A percentile compares a stretch with the other conserved stretches of the same genome.
Conservation (phyloP, 2,329 filamentous ascomycete genomes). For the Zelopaecilomyces penicillatus region DNA sequence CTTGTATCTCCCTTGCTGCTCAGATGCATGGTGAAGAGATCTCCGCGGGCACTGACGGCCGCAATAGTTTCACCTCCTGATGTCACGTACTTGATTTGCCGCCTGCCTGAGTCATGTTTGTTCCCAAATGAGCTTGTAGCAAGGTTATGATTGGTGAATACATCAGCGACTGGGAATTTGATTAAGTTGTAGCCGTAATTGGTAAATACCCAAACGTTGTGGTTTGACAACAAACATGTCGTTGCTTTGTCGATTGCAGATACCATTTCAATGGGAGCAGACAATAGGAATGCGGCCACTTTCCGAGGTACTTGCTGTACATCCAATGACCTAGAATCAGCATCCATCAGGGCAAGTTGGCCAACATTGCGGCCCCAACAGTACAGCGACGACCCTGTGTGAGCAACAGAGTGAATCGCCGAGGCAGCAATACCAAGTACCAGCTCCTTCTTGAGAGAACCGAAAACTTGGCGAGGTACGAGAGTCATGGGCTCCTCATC, state of each 20-base stretch:
- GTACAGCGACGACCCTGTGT: conserved; percentile 72
- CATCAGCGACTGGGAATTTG: conserved; percentile 66
- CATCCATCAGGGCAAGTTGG: conserved; percentile 88
- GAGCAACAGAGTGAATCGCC: conserved; percentile 81
- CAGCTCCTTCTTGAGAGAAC: conserved; percentile 76
- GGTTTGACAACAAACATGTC: conserved; percentile 73
- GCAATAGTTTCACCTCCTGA: conserved; percentile 89
- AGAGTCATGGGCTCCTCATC: conserved; percentile 81
- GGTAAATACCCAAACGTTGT: conserved; percentile 87
- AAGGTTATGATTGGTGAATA: conserved; percentile 62
- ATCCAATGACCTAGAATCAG: conserved; percentile 84
- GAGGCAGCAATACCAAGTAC: conserved; percentile 82
- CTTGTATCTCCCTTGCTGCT: conserved; percentile 57
- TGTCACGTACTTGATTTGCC: conserved; percentile 64
- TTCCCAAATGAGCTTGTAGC: conserved; percentile 46
- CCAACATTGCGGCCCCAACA: conserved; percentile 95
- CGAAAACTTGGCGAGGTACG: conserved; percentile 81
- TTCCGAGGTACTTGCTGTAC: conserved; percentile 75
- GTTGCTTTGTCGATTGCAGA: conserved; percentile 89
- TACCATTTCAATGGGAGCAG: conserved; percentile 64
- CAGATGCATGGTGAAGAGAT: conserved; percentile 78
- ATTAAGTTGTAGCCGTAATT: conserved; percentile 94
- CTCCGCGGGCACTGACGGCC: conserved; percentile 73
- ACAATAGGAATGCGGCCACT: conserved; percentile 70
- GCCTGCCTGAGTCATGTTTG: conserved; percentile 55